Evolutionary conservation across 108 stramenopile species (phyloP), one percentile per base, ranked within the genome.

Genomic region (Cylindrotheca fusiformis): DNA sequence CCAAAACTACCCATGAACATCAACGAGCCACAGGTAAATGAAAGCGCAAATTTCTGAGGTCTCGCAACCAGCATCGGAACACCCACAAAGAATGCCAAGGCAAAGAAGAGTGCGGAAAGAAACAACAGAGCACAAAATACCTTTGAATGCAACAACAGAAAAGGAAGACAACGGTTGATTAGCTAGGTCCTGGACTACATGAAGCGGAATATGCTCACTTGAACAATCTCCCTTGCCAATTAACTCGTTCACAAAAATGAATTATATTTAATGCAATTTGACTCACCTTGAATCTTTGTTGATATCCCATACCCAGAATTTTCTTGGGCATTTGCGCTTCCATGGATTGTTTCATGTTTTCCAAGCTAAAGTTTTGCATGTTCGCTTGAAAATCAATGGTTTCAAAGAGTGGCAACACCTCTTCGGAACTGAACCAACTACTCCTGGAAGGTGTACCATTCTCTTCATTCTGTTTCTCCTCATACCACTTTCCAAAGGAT

Each of bases 31-130:
- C 88, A 88, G 0, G 97, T 97, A 65, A 97, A 96, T 48, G 79
- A 80, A 2, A 98, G 56, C 24, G 95, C 96, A 69, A 98, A 98
- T 59, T 98, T 98, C 73, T 91, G 92, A 27, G 97, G 97, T 33
- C 90, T 80, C 0, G 91, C 52, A 2, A 85, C 79, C 41, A 97
- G 63, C 63, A 78, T 74, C 6, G 97, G 97, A 1, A 98, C 54
- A 5, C 97, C 97, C 18, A 98, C 90, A 44, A 90, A 80, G 65
- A 98, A 94, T 10, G 89, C 97, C 36, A 98, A 67, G 2, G 75
- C 81, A 66, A 96, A 97, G 69, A 97, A 96, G 41, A 95, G 26
- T 0, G 70, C 81, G 47, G 94, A 93, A 17, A 96, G 57, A 49
- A 94, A 67, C 0, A 94, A 66, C 5, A 82, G 63, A 2, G 86